Percentiles rank a stretch among this genome's conserved stretches.
phyloP scores from a whole-genome alignment of 2,329 filamentous ascomycete species.

The Aspergillus costaricaensis region DNA sequence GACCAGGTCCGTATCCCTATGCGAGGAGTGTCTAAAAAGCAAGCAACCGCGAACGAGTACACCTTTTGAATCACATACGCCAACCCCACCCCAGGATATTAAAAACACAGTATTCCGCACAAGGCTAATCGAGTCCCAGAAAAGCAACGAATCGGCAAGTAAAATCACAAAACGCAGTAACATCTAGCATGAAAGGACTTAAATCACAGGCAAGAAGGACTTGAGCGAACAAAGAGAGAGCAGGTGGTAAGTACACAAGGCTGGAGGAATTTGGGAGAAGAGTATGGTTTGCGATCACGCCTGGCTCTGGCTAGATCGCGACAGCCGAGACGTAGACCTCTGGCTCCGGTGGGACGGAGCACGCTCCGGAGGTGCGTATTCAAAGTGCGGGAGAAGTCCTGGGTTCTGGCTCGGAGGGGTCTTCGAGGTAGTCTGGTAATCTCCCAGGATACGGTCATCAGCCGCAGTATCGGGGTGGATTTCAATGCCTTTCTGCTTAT shows the following conservation, averaged over 20 bases:
- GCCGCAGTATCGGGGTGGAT: slow-evolving; percentile 49
- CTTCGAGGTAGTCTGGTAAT: slow-evolving; percentile 37
- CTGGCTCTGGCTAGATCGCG: slow-evolving; percentile 39
- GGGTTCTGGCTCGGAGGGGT: slow-evolving; percentile 51
- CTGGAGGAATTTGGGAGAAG: not conserved
- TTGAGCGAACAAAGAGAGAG: not conserved
- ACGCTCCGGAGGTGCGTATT: slow-evolving; percentile 41
- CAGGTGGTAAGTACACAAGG: not conserved
- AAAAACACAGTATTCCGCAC: not conserved
- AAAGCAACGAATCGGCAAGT: not conserved
- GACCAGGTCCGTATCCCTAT: not conserved
- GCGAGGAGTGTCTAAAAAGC: not conserved
- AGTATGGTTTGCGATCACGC: not conserved
- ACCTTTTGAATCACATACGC: not conserved
- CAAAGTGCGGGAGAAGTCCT: slow-evolving; percentile 47
- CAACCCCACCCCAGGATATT: slow-evolving; percentile 2
- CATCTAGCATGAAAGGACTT: not conserved
- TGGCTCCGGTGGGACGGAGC: slow-evolving; percentile 38
- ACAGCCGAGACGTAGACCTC: slow-evolving; percentile 39
- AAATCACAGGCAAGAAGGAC: not conserved
- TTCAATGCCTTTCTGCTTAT: slow-evolving; percentile 47
- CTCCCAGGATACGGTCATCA: slow-evolving; percentile 48
- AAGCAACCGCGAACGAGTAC: not conserved
- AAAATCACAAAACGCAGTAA: not conserved
- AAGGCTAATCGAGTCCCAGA: not conserved